Percentiles rank a stretch among this genome's conserved stretches.
Evolutionary conservation across 140 eudicot species (phyloP).

Genomic region (Anethum foeniculum): DNA sequence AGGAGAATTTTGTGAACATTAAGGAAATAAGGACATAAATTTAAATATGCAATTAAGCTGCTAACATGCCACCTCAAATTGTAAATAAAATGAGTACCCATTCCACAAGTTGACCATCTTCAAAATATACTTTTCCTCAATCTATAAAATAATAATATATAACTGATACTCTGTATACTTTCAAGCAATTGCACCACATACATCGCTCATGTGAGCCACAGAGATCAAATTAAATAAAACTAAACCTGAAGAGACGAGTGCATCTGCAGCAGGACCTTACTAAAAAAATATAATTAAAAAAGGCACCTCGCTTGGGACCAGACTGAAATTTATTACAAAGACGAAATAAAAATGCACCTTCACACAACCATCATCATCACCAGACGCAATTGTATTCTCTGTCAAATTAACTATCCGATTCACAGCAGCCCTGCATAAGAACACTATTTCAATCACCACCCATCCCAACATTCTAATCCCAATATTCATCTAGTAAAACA

Average conservation of each 20-base stretch:
- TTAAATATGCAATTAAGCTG: not conserved
- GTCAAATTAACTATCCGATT: conserved; percentile 83
- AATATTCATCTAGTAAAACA: not conserved
- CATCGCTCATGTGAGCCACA: not conserved
- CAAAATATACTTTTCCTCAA: not conserved
- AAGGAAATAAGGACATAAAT: not conserved
- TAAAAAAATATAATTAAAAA: not conserved
- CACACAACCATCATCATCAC: conserved; percentile 92
- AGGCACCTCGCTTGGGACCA: not conserved
- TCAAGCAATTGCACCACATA: not conserved
- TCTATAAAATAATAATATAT: not conserved
- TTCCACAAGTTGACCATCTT: not conserved
- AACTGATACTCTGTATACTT: not conserved
- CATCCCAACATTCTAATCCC: not conserved
- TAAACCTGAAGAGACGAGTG: not conserved
- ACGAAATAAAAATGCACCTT: conserved; percentile 44
- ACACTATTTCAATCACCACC: not conserved
- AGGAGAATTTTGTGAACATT: not conserved
- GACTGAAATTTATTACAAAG: not conserved
- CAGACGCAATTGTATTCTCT: conserved; percentile 87
- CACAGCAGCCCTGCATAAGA: conserved; percentile 63
- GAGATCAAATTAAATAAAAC: not conserved
- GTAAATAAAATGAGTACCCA: not conserved
- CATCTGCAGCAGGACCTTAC: not conserved
- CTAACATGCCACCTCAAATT: not conserved